Percentiles rank a stretch among this genome's conserved stretches.
Evolutionary conservation across 495 filamentous ascomycete genomes (phyloP).

Genomic region (Xanthoparmelia taractica): DNA sequence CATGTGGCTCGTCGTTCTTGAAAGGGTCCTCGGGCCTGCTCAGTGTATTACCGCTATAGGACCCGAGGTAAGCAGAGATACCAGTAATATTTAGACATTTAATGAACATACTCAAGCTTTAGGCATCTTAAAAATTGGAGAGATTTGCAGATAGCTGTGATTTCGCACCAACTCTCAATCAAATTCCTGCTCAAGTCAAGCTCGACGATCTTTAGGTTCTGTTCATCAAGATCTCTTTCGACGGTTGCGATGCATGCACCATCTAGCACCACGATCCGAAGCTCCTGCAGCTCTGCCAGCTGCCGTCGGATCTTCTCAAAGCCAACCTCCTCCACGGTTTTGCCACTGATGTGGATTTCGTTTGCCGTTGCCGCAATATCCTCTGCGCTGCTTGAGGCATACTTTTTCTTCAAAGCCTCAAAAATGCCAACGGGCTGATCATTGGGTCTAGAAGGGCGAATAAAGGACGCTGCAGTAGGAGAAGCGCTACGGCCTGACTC

Average conservation of each 20-base stretch:
- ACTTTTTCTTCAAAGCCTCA: conserved; percentile 74
- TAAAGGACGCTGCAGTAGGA: conserved; percentile 71
- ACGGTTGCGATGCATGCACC: conserved; percentile 52
- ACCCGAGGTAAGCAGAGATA: neutral
- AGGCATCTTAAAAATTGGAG: conserved; percentile 56
- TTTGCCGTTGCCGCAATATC: conserved; percentile 27
- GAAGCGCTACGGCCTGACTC: conserved; percentile 54
- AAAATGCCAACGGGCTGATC: conserved; percentile 66
- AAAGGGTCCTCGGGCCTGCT: neutral
- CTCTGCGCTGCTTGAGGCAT: conserved; percentile 48
- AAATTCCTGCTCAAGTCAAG: conserved; percentile 84
- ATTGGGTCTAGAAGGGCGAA: conserved; percentile 63
- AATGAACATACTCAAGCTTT: conserved; percentile 57
- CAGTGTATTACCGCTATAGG: neutral
- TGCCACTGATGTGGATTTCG: conserved; percentile 65
- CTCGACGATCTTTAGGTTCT: conserved; percentile 56
- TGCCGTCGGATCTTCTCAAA: conserved; percentile 86
- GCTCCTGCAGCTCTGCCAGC: conserved; percentile 65
- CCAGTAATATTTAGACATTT: conserved; percentile 7
- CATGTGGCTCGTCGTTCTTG: neutral
- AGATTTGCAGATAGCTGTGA: conserved; percentile 60
- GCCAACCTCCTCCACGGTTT: conserved; percentile 88
- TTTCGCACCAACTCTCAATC: conserved; percentile 55
- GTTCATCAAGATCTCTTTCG: conserved; percentile 5
- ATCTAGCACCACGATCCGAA: conserved; percentile 77